phyloP scores from a whole-genome alignment of 257 asterid genomes.

The Salvia miltiorrhiza region DNA sequence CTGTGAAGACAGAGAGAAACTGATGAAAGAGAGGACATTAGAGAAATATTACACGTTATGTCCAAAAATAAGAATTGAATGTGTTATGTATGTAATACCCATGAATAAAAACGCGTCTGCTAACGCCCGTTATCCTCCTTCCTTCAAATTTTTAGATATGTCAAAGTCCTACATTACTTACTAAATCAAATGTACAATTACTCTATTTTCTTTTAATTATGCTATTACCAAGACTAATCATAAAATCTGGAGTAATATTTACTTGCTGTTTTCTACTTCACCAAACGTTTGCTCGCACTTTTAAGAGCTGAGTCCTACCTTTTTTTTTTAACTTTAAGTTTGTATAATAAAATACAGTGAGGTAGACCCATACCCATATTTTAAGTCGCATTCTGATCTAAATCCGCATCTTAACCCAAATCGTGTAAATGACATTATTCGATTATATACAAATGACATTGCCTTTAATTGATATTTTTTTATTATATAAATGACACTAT shows the following conservation, averaged over 20 bases:
- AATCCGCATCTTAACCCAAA: too few relatives aligned
- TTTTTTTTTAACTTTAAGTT: too few relatives aligned
- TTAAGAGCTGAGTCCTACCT: too few relatives aligned
- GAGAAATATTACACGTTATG: constrained; percentile 16
- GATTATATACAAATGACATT: too few relatives aligned
- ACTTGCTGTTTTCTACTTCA: neutral
- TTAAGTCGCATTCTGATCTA: too few relatives aligned
- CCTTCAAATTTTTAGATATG: neutral
- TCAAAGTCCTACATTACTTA: neutral
- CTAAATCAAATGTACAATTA: neutral
- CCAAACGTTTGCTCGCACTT: neutral
- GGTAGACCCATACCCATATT: too few relatives aligned
- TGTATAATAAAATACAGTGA: too few relatives aligned
- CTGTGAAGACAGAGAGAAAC: constrained; percentile 29
- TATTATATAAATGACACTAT: too few relatives aligned
- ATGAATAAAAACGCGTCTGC: constrained; percentile 18
- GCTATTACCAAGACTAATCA: neutral
- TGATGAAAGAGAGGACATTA: neutral
- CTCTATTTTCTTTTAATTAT: too few relatives aligned
- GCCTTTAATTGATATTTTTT: too few relatives aligned
- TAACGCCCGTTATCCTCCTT: constrained; percentile 4
- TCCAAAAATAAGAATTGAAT: constrained; percentile 22
- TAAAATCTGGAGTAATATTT: neutral
- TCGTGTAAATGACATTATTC: too few relatives aligned
- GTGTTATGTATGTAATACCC: neutral